Conservation (phyloP, 257 asterid genomes). For the Vinca minor region DNA sequence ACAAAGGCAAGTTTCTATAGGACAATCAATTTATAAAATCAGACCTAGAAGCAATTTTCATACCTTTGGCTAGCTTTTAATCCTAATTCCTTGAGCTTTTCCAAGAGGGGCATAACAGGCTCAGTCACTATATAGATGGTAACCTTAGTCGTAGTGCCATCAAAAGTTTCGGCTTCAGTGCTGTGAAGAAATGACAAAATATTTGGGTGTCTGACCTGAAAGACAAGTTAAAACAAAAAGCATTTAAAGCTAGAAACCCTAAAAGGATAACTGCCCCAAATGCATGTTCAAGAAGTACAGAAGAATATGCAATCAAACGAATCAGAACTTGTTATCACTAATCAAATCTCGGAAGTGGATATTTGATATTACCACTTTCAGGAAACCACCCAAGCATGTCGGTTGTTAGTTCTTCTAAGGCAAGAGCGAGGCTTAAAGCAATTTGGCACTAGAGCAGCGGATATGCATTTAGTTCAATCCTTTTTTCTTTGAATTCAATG, state of each 20-base stretch:
- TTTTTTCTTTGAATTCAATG: too few species aligned
- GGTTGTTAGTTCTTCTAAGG: too few species aligned
- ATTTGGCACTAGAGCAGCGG: too few species aligned
- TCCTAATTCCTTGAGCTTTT: slow-evolving; percentile 91
- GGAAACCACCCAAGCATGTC: too few species aligned
- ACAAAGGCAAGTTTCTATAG: not conserved
- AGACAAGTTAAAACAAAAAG: slow-evolving; percentile 18
- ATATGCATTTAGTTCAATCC: too few species aligned
- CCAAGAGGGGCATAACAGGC: slow-evolving; percentile 94
- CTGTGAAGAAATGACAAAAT: slow-evolving; percentile 92
- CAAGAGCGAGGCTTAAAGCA: too few species aligned
- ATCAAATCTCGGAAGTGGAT: too few species aligned
- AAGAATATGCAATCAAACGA: not conserved
- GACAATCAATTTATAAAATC: slow-evolving; percentile 7
- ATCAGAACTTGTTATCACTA: too few species aligned
- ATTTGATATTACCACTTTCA: too few species aligned
- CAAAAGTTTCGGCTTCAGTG: slow-evolving; percentile 78
- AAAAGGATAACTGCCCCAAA: not conserved
- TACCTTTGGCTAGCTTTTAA: slow-evolving; percentile 84
- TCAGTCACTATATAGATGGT: slow-evolving; percentile 91
- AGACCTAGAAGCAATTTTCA: slow-evolving; percentile 13
- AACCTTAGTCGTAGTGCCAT: slow-evolving; percentile 71
- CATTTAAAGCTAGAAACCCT: slow-evolving; percentile 16
- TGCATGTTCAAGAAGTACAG: not conserved
- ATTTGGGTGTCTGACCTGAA: slow-evolving; percentile 99